Evolutionary conservation across 257 asterid species (phyloP).

Genomic region (Thymus quinquecostatus): DNA sequence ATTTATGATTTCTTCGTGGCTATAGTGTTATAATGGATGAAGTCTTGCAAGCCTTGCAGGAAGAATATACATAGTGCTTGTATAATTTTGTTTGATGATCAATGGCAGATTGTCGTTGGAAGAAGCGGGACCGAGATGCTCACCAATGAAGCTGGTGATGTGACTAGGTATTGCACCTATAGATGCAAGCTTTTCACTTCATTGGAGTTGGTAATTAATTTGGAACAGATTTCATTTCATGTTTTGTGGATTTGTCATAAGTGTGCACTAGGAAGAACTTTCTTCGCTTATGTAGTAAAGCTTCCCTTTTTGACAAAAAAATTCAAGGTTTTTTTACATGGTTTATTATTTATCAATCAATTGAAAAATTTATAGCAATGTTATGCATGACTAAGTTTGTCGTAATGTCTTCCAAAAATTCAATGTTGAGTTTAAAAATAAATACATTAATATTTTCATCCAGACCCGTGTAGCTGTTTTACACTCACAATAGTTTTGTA

Average conservation of each 20-base stretch:
- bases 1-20: constrained; percentile 18
- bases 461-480: neutral
- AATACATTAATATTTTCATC: neutral
- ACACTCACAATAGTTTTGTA: neutral
- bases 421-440: neutral
- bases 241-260: constrained; percentile 1
- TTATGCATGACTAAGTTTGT: neutral
- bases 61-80: constrained; percentile 11
- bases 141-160: constrained; percentile 97
- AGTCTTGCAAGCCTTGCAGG: constrained; percentile 1
- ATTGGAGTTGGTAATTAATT: neutral
- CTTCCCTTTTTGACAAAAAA: constrained; percentile 1
- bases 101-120: constrained; percentile 91
- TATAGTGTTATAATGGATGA: constrained; percentile 1
- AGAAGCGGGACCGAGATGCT: constrained; percentile 90
- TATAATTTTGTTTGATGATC: constrained; percentile 24
- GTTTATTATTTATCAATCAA: neutral
- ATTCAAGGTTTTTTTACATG: constrained; percentile 9
- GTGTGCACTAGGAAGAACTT: neutral
- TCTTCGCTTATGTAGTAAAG: constrained; percentile 17
- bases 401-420: neutral
- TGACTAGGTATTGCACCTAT: constrained; percentile 65
- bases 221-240: neutral
- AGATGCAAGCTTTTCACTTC: constrained; percentile 17
- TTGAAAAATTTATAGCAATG: neutral